Conservation (phyloP, 768 basidiomycete species). For the Pleurotus cornucopiae region DNA sequence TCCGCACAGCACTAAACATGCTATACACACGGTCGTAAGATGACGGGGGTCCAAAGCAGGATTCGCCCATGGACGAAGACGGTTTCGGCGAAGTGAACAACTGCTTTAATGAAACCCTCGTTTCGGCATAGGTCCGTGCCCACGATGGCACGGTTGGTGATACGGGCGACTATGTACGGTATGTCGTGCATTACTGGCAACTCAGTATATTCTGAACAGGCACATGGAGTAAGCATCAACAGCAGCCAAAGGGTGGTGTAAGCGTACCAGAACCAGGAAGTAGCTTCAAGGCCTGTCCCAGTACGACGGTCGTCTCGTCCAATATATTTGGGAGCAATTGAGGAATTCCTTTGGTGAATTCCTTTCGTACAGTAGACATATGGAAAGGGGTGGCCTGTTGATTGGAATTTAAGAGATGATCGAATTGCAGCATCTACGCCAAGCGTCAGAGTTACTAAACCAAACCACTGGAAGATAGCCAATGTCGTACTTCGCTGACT, state of each 20-base stretch:
- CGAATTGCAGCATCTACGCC: slow-evolving; percentile 6
- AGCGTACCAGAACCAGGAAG: slow-evolving; percentile 3
- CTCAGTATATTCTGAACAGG: slow-evolving; percentile 2
- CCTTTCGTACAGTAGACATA: slow-evolving; percentile 9
- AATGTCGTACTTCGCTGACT: neutral
- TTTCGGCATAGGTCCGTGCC: slow-evolving; percentile 15
- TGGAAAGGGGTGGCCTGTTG: neutral
- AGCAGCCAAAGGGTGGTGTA: neutral
- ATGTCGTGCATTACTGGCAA: slow-evolving; percentile 13
- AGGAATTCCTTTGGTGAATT: slow-evolving; percentile 13
- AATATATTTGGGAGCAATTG: slow-evolving; percentile 12
- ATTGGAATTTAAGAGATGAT: neutral
- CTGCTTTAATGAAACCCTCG: slow-evolving; percentile 12
- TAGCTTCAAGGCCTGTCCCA: slow-evolving; percentile 5
- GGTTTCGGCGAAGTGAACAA: slow-evolving; percentile 13
- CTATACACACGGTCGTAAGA: slow-evolving; percentile 26
- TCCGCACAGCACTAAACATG: too few species aligned
- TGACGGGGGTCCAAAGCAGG: neutral
- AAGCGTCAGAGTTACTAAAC: slow-evolving; percentile 8
- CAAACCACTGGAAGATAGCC: too few species aligned
- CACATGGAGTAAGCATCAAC: neutral
- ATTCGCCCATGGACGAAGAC: slow-evolving; percentile 9
- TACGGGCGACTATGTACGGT: slow-evolving; percentile 12
- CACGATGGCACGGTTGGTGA: slow-evolving; percentile 17
- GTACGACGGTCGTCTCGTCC: slow-evolving; percentile 11